phyloP scores from a whole-genome alignment of 768 basidiomycete genomes.

The Boletus rubropictus region DNA sequence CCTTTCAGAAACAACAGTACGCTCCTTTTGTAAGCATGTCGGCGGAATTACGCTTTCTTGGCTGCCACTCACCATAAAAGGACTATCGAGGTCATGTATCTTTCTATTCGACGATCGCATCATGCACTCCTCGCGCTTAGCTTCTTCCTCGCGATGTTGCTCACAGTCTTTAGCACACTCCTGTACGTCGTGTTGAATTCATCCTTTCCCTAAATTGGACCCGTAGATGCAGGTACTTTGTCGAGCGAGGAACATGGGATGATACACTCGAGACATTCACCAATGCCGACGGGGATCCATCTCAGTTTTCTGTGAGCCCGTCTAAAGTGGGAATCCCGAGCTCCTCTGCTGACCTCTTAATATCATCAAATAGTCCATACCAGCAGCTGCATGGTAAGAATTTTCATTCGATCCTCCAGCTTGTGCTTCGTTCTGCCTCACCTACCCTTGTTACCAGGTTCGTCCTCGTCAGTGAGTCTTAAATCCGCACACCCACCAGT shows the following conservation, averaged over 20 bases:
- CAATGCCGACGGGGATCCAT: constrained; percentile 78
- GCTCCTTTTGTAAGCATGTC: constrained; percentile 63
- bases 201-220: background rate
- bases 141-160: constrained; percentile 84
- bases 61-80: constrained; percentile 30
- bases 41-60: background rate
- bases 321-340: background rate
- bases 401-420: background rate
- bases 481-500: background rate
- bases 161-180: constrained; percentile 83
- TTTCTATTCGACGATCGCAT: constrained; percentile 78
- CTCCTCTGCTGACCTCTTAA: background rate
- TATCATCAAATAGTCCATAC: constrained; percentile 45
- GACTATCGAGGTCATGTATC: constrained; percentile 90
- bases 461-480: constrained; percentile 67
- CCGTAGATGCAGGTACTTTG: constrained; percentile 59
- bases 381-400: constrained; percentile 69
- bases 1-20: constrained; percentile 84
- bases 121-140: constrained; percentile 82
- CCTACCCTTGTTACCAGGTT: constrained; percentile 38
- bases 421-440: background rate
- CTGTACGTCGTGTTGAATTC: constrained; percentile 41
- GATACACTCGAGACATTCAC: constrained; percentile 72
- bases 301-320: constrained; percentile 61
- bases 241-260: constrained; percentile 89